These are phyloP conservation scores for Hypoxylon perforatum DNA, from an alignment of 495 filamentous ascomycete species.

Conservation along the genomic window DNA sequence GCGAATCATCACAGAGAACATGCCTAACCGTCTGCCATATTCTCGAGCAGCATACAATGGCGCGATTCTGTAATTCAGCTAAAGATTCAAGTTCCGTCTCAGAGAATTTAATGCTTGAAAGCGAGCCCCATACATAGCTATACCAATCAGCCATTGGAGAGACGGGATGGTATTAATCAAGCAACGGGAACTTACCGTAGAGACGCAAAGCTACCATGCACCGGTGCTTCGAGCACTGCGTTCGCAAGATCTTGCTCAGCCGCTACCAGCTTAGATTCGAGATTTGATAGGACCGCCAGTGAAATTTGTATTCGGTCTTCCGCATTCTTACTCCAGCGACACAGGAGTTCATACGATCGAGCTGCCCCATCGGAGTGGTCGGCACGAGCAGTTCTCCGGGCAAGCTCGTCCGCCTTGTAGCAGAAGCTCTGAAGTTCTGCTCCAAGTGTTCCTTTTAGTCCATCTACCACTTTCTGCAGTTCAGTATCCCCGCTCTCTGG, in stretches of 20 bases:
- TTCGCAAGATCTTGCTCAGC: slow-evolving; percentile 67
- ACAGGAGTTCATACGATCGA: slow-evolving; percentile 65
- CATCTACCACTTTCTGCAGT: slow-evolving; percentile 26
- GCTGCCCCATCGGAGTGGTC: slow-evolving; percentile 89
- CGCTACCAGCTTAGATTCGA: slow-evolving; percentile 68
- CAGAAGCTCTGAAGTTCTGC: slow-evolving; percentile 51
- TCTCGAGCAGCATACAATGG: slow-evolving; percentile 65
- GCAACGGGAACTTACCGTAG: slow-evolving; percentile 59
- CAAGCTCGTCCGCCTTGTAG: slow-evolving; percentile 66
- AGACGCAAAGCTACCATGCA: slow-evolving; percentile 77
- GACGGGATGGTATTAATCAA: not conserved
- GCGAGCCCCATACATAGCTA: slow-evolving; percentile 59
- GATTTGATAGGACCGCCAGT: slow-evolving; percentile 55
- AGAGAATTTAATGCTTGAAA: slow-evolving; percentile 45
- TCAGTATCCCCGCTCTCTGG: slow-evolving; percentile 39
- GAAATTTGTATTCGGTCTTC: slow-evolving; percentile 54
- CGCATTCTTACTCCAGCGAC: slow-evolving; percentile 35
- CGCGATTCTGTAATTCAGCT: slow-evolving; percentile 60
- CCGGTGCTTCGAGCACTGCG: slow-evolving; percentile 70
- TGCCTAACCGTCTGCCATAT: slow-evolving; percentile 81
- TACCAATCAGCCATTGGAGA: slow-evolving; percentile 34
- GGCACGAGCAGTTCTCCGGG: slow-evolving; percentile 75
- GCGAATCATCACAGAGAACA: slow-evolving; percentile 88
- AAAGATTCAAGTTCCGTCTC: slow-evolving; percentile 53
- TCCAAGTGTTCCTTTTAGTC: slow-evolving; percentile 25